phyloP scores from a whole-genome alignment of 2,329 filamentous ascomycete genomes.

The Pseudocercospora vitis region DNA sequence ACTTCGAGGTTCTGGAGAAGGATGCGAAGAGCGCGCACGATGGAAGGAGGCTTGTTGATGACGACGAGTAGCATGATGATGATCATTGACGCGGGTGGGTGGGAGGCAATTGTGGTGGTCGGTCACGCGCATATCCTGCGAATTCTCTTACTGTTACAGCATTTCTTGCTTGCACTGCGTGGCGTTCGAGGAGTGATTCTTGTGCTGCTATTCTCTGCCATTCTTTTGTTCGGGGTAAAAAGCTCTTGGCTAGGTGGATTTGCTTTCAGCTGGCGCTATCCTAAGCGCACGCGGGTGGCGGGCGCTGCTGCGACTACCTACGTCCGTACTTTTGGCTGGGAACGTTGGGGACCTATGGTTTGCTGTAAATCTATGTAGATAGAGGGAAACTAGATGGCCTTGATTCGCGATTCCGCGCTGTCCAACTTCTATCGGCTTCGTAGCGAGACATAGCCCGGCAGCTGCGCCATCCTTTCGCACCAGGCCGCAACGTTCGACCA shows the following conservation, averaged over 20 bases:
- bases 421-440: too few relatives aligned
- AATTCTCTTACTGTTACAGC: background rate
- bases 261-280: background rate
- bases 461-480: conserved; percentile 9
- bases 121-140: background rate
- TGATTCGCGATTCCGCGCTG: too few relatives aligned
- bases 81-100: too few relatives aligned
- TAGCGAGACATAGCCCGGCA: conserved; percentile 12
- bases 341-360: background rate
- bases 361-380: conserved; percentile 4
- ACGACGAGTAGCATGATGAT: conserved; percentile 21
- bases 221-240: background rate
- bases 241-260: background rate
- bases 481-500: conserved; percentile 12
- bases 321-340: background rate
- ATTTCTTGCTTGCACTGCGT: background rate
- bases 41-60: conserved; percentile 43
- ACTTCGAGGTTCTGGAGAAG: conserved; percentile 57
- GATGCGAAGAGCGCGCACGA: conserved; percentile 56
- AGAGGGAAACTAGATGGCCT: too few relatives aligned
- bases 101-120: too few relatives aligned
- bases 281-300: background rate
- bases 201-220: background rate
- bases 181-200: background rate
- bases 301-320: background rate